phyloP scores from a whole-genome alignment of 2,329 filamentous ascomycete species.

The Phyllosticta citribraziliensis region DNA sequence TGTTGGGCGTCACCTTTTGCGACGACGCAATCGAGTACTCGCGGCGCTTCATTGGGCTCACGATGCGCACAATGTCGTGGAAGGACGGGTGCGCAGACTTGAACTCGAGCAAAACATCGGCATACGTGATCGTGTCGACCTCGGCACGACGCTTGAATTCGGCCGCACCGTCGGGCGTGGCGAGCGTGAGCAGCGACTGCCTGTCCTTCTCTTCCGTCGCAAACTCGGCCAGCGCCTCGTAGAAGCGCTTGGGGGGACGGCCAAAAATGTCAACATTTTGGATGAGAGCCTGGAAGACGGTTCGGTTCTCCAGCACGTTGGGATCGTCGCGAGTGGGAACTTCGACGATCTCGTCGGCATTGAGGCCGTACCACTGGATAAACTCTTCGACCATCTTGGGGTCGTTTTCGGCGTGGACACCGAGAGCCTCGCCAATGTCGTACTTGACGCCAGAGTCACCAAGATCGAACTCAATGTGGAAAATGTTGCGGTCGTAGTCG shows the following conservation, averaged over 20 bases:
- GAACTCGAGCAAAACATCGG: slow-evolving; percentile 84
- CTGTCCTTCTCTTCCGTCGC: slow-evolving; percentile 75
- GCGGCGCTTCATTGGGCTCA: slow-evolving; percentile 85
- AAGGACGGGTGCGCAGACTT: slow-evolving; percentile 78
- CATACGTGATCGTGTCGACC: slow-evolving; percentile 83
- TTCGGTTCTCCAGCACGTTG: slow-evolving; percentile 70
- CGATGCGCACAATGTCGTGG: slow-evolving; percentile 79
- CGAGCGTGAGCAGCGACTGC: slow-evolving; percentile 66
- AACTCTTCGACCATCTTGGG: slow-evolving; percentile 68
- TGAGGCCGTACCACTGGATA: slow-evolving; percentile 80
- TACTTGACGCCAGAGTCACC: slow-evolving; percentile 86
- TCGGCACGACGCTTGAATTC: slow-evolving; percentile 91
- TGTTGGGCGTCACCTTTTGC: slow-evolving; percentile 82
- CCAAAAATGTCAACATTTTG: slow-evolving; percentile 97
- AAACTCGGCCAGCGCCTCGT: slow-evolving; percentile 81
- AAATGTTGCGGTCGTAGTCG: slow-evolving; percentile 95
- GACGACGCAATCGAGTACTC: slow-evolving; percentile 99
- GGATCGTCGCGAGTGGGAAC: slow-evolving; percentile 76
- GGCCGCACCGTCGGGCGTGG: slow-evolving; percentile 65
- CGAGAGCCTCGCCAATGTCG: slow-evolving; percentile 93
- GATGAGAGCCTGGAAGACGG: slow-evolving; percentile 79
- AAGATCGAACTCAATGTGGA: slow-evolving; percentile 98
- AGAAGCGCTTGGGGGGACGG: slow-evolving; percentile 94
- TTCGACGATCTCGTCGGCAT: slow-evolving; percentile 77
- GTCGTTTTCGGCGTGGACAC: slow-evolving; percentile 93